These are phyloP conservation scores for Aureoboletus auriporus DNA, from an alignment of 768 basidiomycete genomes.

Conservation along the genomic window DNA sequence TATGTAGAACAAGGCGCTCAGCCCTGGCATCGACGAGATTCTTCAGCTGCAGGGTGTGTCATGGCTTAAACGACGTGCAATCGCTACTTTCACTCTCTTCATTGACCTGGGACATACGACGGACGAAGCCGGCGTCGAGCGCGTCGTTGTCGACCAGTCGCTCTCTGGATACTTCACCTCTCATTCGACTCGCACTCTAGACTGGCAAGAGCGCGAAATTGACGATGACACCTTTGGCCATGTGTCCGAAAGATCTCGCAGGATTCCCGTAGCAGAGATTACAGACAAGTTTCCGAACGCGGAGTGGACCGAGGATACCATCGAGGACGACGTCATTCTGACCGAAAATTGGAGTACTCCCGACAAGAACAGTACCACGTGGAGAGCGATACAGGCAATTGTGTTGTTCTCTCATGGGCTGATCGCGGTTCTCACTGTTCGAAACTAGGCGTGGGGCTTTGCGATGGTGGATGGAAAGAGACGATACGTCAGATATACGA, in stretches of 20 bases:
- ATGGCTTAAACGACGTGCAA: conserved; percentile 67
- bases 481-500: conserved; percentile 56
- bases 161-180: conserved; percentile 52
- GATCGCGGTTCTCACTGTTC: background rate
- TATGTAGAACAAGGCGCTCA: conserved; percentile 63
- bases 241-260: conserved; percentile 53
- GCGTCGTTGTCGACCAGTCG: conserved; percentile 63
- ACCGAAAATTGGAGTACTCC: conserved; percentile 53
- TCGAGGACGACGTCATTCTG: conserved; percentile 32
- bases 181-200: conserved; percentile 46
- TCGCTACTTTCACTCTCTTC: conserved; percentile 50
- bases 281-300: conserved; percentile 37
- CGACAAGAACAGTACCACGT: conserved; percentile 51
- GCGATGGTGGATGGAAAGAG: conserved; percentile 55
- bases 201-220: conserved; percentile 46
- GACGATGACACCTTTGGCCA: conserved; percentile 60
- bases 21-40: conserved; percentile 58
- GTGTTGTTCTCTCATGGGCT: conserved; percentile 4
- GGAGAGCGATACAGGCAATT: conserved; percentile 61
- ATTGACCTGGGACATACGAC: conserved; percentile 55
- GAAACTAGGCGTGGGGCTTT: conserved; percentile 55
- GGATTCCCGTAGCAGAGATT: conserved; percentile 45
- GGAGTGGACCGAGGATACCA: conserved; percentile 39
- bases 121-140: conserved; percentile 55
- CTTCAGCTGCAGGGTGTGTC: conserved; percentile 67